These are phyloP conservation scores for Pezicula radicicola DNA, from an alignment of 2,329 filamentous ascomycete genomes.

Conservation along the genomic window DNA sequence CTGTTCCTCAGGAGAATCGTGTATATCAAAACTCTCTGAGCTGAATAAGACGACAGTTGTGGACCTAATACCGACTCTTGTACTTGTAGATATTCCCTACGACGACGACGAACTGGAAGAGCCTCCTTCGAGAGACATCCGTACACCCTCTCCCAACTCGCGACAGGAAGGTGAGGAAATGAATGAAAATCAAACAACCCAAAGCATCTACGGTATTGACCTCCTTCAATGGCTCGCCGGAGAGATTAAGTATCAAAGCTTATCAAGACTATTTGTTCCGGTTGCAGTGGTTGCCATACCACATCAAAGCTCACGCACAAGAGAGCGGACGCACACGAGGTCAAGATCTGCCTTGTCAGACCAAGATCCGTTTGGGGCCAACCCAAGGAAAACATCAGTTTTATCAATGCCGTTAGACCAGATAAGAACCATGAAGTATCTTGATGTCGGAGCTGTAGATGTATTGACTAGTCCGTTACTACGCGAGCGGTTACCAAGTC, in stretches of 20 bases:
- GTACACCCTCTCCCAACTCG: constrained; percentile 27
- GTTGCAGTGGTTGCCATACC: constrained; percentile 36
- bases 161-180: constrained; percentile 35
- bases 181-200: constrained; percentile 31
- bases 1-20: constrained; percentile 48
- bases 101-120: constrained; percentile 34
- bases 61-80: constrained; percentile 50
- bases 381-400: constrained; percentile 20
- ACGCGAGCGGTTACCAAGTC: constrained; percentile 67
- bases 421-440: constrained; percentile 62
- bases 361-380: constrained; percentile 12
- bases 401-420: constrained; percentile 40
- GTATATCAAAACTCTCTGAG: constrained; percentile 48
- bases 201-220: constrained; percentile 44
- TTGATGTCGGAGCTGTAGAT: constrained; percentile 85
- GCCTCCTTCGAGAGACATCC: constrained; percentile 27
- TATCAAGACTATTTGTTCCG: constrained; percentile 45
- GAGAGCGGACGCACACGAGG: constrained; percentile 14
- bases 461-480: constrained; percentile 79
- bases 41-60: constrained; percentile 41
- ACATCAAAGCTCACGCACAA: constrained; percentile 23
- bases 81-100: constrained; percentile 49
- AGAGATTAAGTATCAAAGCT: constrained; percentile 46
- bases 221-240: constrained; percentile 44
- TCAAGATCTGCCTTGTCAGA: constrained; percentile 11